Conservation (phyloP, 163 green algal species). For the Scenedesmus sp. region DNA sequence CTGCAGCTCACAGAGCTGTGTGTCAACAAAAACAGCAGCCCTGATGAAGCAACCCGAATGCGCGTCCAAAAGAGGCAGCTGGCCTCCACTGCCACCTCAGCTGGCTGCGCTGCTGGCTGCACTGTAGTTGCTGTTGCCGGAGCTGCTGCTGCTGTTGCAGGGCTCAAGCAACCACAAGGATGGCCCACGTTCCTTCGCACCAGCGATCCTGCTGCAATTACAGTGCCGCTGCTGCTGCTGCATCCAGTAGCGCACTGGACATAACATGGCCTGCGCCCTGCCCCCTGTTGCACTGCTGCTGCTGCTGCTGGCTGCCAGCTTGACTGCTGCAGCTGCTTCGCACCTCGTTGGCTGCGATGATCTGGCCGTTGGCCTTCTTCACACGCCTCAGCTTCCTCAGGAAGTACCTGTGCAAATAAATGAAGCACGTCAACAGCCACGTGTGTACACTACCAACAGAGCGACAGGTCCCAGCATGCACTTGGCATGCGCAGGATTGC, state of each 20-base stretch:
- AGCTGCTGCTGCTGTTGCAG: neutral
- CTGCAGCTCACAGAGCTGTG: neutral
- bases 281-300: neutral
- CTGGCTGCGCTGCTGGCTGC: too few relatives aligned
- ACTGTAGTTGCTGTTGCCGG: too few relatives aligned
- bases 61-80: too few relatives aligned
- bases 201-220: neutral
- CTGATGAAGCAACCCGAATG: neutral
- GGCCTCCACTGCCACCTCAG: too few relatives aligned
- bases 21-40: neutral
- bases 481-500: neutral
- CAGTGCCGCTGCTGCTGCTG: neutral
- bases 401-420: conserved; percentile 94
- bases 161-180: neutral
- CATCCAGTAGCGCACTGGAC: neutral
- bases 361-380: conserved; percentile 99
- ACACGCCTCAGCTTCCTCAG: conserved; percentile 96
- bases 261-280: neutral
- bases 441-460: too few relatives aligned
- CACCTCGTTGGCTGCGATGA: conserved; percentile 97
- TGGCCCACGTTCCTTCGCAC: too few relatives aligned
- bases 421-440: neutral
- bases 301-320: neutral
- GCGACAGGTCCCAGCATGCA: neutral
- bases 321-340: conserved; percentile 6